phyloP scores from a whole-genome alignment of 495 filamentous ascomycete genomes.

The Jackrogersella minutella region DNA sequence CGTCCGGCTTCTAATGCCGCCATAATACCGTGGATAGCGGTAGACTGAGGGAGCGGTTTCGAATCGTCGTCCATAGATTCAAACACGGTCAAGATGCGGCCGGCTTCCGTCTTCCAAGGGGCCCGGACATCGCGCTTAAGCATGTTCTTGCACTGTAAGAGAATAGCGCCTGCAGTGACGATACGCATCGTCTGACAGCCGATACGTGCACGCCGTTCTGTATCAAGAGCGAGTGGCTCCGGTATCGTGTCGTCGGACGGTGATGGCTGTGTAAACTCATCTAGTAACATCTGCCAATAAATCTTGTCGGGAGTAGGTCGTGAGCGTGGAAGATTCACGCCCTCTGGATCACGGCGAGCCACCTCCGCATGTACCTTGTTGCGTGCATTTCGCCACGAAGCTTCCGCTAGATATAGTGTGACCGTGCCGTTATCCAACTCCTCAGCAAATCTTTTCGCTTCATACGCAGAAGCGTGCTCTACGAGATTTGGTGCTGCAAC shows the following conservation, averaged over 20 bases:
- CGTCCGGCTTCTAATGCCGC: constrained; percentile 80
- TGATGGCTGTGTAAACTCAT: constrained; percentile 59
- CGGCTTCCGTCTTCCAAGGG: constrained; percentile 88
- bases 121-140: constrained; percentile 90
- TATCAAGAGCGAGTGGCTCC: constrained; percentile 86
- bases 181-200: constrained; percentile 76
- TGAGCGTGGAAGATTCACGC: constrained; percentile 60
- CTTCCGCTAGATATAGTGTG: constrained; percentile 69
- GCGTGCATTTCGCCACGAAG: constrained; percentile 76
- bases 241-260: constrained; percentile 68
- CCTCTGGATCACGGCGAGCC: constrained; percentile 75
- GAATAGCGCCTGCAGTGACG: constrained; percentile 79
- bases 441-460: constrained; percentile 76
- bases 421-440: constrained; percentile 66
- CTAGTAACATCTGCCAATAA: constrained; percentile 78
- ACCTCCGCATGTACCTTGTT: constrained; percentile 75
- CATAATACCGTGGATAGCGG: constrained; percentile 70
- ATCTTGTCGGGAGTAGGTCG: constrained; percentile 72
- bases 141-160: constrained; percentile 92
- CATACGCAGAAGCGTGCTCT: constrained; percentile 81
- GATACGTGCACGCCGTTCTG: constrained; percentile 70
- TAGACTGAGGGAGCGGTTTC: constrained; percentile 57
- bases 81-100: constrained; percentile 69
- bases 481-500: constrained; percentile 82
- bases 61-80: constrained; percentile 47